Evolutionary conservation across 805 yeast species (phyloP).

Genomic region (Candida berthetii): DNA sequence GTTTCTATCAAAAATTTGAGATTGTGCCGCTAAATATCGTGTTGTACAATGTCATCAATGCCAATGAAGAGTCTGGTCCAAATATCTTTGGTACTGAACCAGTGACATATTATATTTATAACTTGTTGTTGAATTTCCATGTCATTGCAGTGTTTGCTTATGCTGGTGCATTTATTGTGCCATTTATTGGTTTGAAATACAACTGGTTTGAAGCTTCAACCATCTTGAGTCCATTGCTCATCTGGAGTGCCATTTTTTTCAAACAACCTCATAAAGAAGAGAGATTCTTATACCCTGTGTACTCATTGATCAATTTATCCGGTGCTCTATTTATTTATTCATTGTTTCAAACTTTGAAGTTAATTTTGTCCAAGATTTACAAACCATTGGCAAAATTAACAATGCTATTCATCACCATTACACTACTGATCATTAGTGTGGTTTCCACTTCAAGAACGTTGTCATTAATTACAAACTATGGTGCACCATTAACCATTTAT

Average conservation of each 20-base stretch:
- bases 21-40: constrained; percentile 82
- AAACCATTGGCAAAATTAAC: neutral
- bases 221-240: constrained; percentile 40
- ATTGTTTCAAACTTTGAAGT: constrained; percentile 8
- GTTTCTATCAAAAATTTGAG: constrained; percentile 50
- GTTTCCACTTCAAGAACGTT: constrained; percentile 45
- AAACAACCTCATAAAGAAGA: constrained; percentile 91
- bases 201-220: constrained; percentile 17
- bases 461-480: constrained; percentile 60
- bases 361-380: neutral
- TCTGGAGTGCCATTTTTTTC: constrained; percentile 67
- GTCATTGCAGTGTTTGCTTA: constrained; percentile 36
- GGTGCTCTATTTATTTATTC: constrained; percentile 46
- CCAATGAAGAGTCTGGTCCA: constrained; percentile 70
- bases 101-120: constrained; percentile 59
- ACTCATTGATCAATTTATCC: constrained; percentile 58
- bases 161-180: constrained; percentile 28
- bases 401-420: neutral
- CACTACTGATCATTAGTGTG: constrained; percentile 10
- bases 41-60: constrained; percentile 68
- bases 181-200: constrained; percentile 20
- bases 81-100: constrained; percentile 89
- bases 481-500: constrained; percentile 65
- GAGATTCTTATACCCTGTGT: constrained; percentile 81
- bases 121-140: constrained; percentile 73